Evolutionary conservation across 1,284 basidiomycete species (phyloP), one percentile per base, ranked within the genome.

Genomic region (Phaffia rhodozyma): DNA sequence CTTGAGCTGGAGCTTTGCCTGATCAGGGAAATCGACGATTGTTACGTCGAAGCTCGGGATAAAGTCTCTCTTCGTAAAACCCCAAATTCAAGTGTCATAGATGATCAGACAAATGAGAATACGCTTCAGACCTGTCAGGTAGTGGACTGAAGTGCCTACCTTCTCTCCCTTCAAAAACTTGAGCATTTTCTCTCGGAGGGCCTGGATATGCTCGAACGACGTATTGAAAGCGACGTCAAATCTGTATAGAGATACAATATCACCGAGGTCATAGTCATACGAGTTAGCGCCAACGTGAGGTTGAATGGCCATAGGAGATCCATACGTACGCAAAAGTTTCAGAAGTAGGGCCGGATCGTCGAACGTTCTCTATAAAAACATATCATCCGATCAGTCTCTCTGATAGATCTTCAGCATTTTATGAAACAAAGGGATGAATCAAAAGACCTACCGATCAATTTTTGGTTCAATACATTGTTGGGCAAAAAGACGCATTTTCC

Each of bases 221-320:
- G 91, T 94, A 25, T 77, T 75, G 73, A 87, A 94, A 23, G 80
- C 80, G 50, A 94, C 90, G 68, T 91, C 87, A 72, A 91, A 92
- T 3, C 79, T 80, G 73, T 89, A 89, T 0, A 79, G 75, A 2
- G 18, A 20, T 53, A 52, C 11, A 20, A 20, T 13, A 6, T 58
- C 32, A 30, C 27, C 21, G 47, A 27, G n/a, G n/a, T 6, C 7
- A 50, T 23, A 21, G 18, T 38, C 18, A 13, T 9, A 21, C 16
- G 29, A 27, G 13, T 30, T 23, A 34, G 49, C 11, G 11, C 32
- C n/a, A 23, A 52, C 20, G 13, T 6, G 1, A 34, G 18, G 16
- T 5, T 3, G 9, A 18, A 52, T 34, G 34, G 34, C 11, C 9
- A 34, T 20, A 27, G 49, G 16, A 38, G 23, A n/a, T 34, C 0